Conservation (phyloP, 2,329 filamentous ascomycete species). For the Berkeleyomyces basicola region DNA sequence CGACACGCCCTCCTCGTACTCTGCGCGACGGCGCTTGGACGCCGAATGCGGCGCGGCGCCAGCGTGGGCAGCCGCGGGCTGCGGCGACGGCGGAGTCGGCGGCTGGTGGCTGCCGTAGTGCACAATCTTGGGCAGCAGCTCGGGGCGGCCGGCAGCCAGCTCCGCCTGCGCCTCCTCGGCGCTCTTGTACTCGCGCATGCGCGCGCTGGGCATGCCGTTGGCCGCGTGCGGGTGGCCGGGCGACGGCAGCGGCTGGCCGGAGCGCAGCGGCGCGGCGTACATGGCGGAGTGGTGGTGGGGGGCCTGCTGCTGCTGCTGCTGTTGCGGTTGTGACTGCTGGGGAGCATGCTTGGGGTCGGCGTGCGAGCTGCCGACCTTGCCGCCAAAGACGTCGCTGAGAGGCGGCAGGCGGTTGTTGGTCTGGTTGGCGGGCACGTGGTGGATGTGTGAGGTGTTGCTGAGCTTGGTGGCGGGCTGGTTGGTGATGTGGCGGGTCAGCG, state of each 20-base stretch:
- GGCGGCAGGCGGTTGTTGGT: conserved; percentile 85
- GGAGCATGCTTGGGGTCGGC: conserved; percentile 24
- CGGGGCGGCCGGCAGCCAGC: conserved; percentile 76
- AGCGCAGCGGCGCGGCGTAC: conserved; percentile 33
- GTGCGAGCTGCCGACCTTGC: conserved; percentile 46
- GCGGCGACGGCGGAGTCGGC: conserved; percentile 73
- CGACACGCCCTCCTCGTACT: conserved; percentile 85
- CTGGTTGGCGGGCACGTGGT: conserved; percentile 74
- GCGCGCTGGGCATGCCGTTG: conserved; percentile 37
- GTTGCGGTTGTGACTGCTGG: conserved; percentile 1
- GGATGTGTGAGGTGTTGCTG: conserved; percentile 73
- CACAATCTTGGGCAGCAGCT: conserved; percentile 80
- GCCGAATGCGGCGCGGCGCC: conserved; percentile 33
- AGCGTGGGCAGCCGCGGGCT: conserved; percentile 31
- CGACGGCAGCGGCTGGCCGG: conserved; percentile 52
- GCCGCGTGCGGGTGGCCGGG: conserved; percentile 50
- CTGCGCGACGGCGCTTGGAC: conserved; percentile 60
- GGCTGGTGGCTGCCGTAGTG: conserved; percentile 92
- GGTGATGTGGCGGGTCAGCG: conserved; percentile 57
- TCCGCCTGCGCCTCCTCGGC: conserved; percentile 91
- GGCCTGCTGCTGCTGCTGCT: conserved; percentile 16
- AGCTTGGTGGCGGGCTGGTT: conserved; percentile 64
- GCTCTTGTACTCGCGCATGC: conserved; percentile 78
- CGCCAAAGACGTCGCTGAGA: conserved; percentile 86
- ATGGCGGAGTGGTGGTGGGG: conserved; percentile 22